Conservation (phyloP, 257 asterid genomes). For the Lithospermum erythrorhizon region DNA sequence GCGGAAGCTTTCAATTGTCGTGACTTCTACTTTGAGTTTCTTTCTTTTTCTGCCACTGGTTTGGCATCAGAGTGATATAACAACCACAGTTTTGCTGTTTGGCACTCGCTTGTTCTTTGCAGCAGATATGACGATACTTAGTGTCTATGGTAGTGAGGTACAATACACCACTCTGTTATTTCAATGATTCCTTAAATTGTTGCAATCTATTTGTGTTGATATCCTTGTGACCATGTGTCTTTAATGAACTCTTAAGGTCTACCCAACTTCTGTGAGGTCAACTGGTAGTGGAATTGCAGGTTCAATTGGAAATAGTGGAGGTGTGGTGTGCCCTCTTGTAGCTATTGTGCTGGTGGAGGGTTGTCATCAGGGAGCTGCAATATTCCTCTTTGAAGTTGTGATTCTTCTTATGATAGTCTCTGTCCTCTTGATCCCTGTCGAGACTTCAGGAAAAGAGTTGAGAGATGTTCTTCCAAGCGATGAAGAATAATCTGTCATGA, state of each 20-base stretch:
- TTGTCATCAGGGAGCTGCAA: conserved; percentile 46
- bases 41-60: conserved; percentile 45
- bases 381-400: conserved; percentile 31
- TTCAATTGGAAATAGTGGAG: conserved; percentile 49
- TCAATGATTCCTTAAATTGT: no score
- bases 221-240: background rate
- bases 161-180: background rate
- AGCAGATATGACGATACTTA: conserved; percentile 13
- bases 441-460: conserved; percentile 23
- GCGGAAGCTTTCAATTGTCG: conserved; percentile 52
- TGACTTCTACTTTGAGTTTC: conserved; percentile 34
- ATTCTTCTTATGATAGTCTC: conserved; percentile 31
- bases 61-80: conserved; percentile 31
- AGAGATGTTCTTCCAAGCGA: conserved; percentile 7
- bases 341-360: conserved; percentile 48
- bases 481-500: background rate
- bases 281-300: conserved; percentile 46
- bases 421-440: conserved; percentile 38
- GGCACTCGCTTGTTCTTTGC: conserved; percentile 61
- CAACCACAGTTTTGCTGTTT: conserved; percentile 40
- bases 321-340: conserved; percentile 64
- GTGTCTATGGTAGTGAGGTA: conserved; percentile 66
- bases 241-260: conserved; percentile 27
- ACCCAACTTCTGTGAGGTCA: conserved; percentile 56
- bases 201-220: background rate